phyloP scores from a whole-genome alignment of 106 monocot species.

The Chionographis japonica region DNA sequence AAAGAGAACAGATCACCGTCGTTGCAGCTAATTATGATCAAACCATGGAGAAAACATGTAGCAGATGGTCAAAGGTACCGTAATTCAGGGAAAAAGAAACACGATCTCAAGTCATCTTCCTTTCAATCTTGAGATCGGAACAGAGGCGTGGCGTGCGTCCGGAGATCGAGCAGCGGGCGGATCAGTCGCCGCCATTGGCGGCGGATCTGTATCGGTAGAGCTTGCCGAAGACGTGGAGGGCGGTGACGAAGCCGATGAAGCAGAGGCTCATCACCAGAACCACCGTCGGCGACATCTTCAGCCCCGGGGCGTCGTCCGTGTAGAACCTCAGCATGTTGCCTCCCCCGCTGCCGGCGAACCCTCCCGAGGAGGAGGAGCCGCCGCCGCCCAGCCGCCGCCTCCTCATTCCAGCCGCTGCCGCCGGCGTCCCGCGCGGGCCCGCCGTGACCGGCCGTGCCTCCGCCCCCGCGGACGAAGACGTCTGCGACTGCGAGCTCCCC shows the following conservation, averaged over 20 bases:
- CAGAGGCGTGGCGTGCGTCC: too few species aligned
- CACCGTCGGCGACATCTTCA: slow-evolving; percentile 55
- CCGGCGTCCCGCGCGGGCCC: slow-evolving; percentile 17
- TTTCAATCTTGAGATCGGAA: too few species aligned
- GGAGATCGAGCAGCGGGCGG: too few species aligned
- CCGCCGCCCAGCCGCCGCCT: slow-evolving; percentile 4
- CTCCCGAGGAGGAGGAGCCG: not conserved
- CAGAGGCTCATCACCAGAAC: slow-evolving; percentile 54
- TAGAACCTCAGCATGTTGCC: slow-evolving; percentile 57
- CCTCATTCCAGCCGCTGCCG: slow-evolving; percentile 27
- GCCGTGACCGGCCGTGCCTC: slow-evolving; percentile 8
- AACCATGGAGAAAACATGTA: too few species aligned
- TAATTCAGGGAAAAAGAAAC: too few species aligned
- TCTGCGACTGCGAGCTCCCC: slow-evolving; percentile 25
- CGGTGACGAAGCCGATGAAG: slow-evolving; percentile 62
- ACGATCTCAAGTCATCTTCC: too few species aligned
- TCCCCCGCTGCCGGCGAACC: slow-evolving; percentile 12
- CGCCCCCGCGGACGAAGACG: slow-evolving; percentile 1
- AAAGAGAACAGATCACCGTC: too few species aligned
- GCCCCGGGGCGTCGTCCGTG: slow-evolving; percentile 52
- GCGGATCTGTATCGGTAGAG: slow-evolving; percentile 47
- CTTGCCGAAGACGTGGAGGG: slow-evolving; percentile 55
- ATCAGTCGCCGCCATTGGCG: not conserved
- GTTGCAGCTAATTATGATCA: too few species aligned
- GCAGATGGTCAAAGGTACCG: too few species aligned